Evolutionary conservation across 2,329 filamentous ascomycete genomes (phyloP), one percentile per base, ranked within the genome.

Genomic region (Aspergillus ochraceoroseus): DNA sequence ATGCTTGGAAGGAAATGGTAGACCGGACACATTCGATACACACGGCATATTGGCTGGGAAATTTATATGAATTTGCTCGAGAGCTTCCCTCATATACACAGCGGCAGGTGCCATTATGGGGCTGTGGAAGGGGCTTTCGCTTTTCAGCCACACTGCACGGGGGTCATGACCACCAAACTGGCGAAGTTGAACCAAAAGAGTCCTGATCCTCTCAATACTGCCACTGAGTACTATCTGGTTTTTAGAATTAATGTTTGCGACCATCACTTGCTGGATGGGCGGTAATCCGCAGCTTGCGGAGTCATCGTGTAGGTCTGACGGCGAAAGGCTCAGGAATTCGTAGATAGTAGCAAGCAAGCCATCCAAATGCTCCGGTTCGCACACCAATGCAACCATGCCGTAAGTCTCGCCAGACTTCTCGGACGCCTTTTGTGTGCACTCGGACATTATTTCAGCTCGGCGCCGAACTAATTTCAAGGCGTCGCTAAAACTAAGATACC

Each of bases 161-260:
- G 90, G 89, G 64, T 95, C 90, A 61, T 95, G 88, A 7, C 89
- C 89, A 7, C 87, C 79, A 60, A 95, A 95, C 61, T 94, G 87
- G 36, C 88, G 74, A 43, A 96, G 74, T 61, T 95, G 88, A 7
- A 85, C 81, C 38, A 95, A 71, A 12, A 95, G 78, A 41, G 82
- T 83, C 56, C 80, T 82, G 63, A 95, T 95, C 53, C 81, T 76
- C 55, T 83, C 82, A 38, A 95, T 82, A 64, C 82, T 90, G 23
- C 90, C 90, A 59, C 85, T 92, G 37, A 96, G 73, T 36, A 95
- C 90, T 55, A 96, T 94, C 68, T 96, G 90, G 61, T 95, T 95
- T 70, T 88, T 92, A 63, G 83, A 87, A 69, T 96, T 96, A 67
- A 94, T 81, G 65, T 96, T 95, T 44, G 88, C 90, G 53, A 96